These are phyloP conservation scores for Nemania serpens DNA, from an alignment of 2,329 filamentous ascomycete genomes.

Conservation along the genomic window DNA sequence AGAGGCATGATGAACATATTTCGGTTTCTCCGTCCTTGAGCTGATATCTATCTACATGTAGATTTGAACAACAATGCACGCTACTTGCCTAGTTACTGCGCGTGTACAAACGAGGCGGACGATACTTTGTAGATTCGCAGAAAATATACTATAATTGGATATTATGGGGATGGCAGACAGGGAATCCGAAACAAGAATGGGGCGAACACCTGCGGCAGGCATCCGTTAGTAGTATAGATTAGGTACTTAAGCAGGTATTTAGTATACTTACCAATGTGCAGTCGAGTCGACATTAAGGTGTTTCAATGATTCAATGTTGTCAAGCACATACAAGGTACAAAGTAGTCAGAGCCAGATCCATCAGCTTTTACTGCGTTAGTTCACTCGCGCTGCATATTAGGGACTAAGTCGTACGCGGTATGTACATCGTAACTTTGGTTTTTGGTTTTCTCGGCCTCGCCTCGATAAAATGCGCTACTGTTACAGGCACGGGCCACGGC, in stretches of 20 bases:
- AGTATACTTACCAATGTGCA: too few species aligned
- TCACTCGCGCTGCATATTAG: too few species aligned
- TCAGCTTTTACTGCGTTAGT: too few species aligned
- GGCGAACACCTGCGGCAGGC: not conserved
- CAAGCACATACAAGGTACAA: conserved; percentile 8
- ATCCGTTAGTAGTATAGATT: not conserved
- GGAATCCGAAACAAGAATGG: conserved; percentile 1
- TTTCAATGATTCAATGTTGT: not conserved
- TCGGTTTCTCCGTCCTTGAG: conserved; percentile 26
- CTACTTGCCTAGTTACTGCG: not conserved
- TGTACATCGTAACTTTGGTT: too few species aligned
- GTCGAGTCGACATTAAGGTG: conserved; percentile 1
- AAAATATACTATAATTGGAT: conserved; percentile 12
- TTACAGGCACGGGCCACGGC: conserved; percentile 24
- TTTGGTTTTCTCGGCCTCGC: conserved; percentile 19
- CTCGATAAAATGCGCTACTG: conserved; percentile 21
- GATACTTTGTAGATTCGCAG: conserved; percentile 17
- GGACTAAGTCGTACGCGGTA: too few species aligned
- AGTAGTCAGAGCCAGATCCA: too few species aligned
- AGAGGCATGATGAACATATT: conserved; percentile 22
- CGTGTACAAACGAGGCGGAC: conserved; percentile 1
- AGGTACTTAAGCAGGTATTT: too few species aligned
- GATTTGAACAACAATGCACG: not conserved
- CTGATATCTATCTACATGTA: not conserved
- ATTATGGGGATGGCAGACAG: not conserved